Conservation (phyloP, 208 protist genomes). For the Wallacemonas sp. region DNA sequence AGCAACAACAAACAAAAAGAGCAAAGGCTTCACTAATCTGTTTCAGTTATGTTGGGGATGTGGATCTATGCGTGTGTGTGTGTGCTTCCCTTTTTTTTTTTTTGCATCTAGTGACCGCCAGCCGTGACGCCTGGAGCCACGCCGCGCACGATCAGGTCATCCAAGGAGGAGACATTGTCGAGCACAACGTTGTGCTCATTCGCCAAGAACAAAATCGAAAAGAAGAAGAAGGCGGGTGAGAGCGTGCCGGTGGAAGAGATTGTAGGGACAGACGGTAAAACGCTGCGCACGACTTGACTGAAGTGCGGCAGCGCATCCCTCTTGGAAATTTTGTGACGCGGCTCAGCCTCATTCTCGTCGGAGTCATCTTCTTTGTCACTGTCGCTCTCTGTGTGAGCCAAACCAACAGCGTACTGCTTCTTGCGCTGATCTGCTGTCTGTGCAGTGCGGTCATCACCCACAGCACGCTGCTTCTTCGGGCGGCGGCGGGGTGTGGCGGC, state of each 20-base stretch:
- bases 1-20: not conserved
- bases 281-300: constrained; percentile 59
- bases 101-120: not conserved
- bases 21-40: constrained; percentile 10
- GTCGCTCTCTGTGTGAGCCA: constrained; percentile 3
- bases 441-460: not conserved
- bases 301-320: constrained; percentile 36
- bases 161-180: constrained; percentile 56
- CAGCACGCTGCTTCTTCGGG: constrained; percentile 1
- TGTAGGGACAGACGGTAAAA: constrained; percentile 63
- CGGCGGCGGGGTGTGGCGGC: not conserved
- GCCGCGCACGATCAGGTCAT: constrained; percentile 65
- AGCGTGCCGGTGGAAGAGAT: constrained; percentile 80
- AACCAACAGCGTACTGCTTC: not conserved
- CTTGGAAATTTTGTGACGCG: not conserved
- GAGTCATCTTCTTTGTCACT: constrained; percentile 13
- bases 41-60: too few species aligned
- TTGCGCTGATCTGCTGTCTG: not conserved
- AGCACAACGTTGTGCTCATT: constrained; percentile 89
- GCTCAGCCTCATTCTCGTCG: not conserved
- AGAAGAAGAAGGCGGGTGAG: constrained; percentile 92
- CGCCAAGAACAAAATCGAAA: constrained; percentile 88
- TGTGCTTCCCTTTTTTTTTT: not conserved
- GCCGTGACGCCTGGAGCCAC: constrained; percentile 29
- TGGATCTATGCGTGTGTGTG: not conserved